Percentiles rank a stretch among this genome's conserved stretches.
Conservation (phyloP, 2,329 filamentous ascomycete genomes). For the Microdochium trichocladiopsis region DNA sequence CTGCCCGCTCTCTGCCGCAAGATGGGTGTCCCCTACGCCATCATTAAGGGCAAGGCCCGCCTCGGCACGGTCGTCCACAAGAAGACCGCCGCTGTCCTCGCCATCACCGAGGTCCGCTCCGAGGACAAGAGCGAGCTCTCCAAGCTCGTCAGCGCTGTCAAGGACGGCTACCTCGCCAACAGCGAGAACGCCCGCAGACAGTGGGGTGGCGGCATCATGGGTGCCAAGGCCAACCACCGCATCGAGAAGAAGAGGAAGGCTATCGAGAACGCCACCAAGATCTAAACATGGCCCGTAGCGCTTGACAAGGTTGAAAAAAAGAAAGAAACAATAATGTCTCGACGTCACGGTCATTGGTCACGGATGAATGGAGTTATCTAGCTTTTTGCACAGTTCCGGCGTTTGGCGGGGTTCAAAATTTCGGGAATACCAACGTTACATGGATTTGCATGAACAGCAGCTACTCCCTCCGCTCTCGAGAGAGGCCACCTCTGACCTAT, state of each 20-base stretch:
- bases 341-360: slow-evolving; percentile 12
- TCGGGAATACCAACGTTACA: slow-evolving; percentile 23
- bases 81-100: slow-evolving; percentile 97
- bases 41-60: slow-evolving; percentile 99
- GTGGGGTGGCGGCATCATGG: slow-evolving; percentile 99
- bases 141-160: slow-evolving; percentile 93
- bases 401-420: slow-evolving; percentile 26
- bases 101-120: slow-evolving; percentile 90
- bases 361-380: slow-evolving; percentile 21
- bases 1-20: slow-evolving; percentile 98
- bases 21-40: slow-evolving; percentile 99
- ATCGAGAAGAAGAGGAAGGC: slow-evolving; percentile 89
- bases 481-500: neutral
- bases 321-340: neutral
- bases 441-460: slow-evolving; percentile 22
- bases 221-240: slow-evolving; percentile 80
- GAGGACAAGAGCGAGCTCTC: slow-evolving; percentile 98
- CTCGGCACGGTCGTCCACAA: slow-evolving; percentile 99
- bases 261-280: slow-evolving; percentile 91
- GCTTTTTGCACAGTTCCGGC: slow-evolving; percentile 24
- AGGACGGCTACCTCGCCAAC: slow-evolving; percentile 97
- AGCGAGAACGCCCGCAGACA: slow-evolving; percentile 84
- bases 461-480: slow-evolving; percentile 12
- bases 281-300: slow-evolving; percentile 49
- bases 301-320: neutral